Evolutionary conservation across 1,284 basidiomycete species (phyloP).

Genomic region (Chiua sp.): DNA sequence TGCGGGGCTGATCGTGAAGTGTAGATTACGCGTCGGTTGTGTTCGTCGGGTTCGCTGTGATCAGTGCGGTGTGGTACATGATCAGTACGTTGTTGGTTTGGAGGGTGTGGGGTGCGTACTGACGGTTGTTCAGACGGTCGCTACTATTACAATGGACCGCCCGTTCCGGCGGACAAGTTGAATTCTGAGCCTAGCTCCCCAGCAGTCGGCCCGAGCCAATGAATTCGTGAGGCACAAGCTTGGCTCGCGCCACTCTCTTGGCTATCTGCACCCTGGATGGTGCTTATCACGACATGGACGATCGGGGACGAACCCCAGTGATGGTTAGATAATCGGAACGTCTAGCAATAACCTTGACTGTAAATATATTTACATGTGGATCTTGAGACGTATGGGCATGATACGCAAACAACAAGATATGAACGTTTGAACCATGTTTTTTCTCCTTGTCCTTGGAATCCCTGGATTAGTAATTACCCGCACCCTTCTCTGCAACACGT

Average conservation of each 20-base stretch:
- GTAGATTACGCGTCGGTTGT: conserved; percentile 66
- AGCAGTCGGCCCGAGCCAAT: conserved; percentile 12
- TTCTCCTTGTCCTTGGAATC: background rate
- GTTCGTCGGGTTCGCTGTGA: conserved; percentile 59
- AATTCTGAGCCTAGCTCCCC: background rate
- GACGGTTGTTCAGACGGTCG: conserved; percentile 40
- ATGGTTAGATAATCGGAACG: background rate
- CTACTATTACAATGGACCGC: conserved; percentile 46
- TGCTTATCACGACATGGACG: too few species aligned
- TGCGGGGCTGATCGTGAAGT: conserved; percentile 2
- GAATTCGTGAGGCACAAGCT: background rate
- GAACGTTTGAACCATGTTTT: background rate
- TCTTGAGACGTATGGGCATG: background rate
- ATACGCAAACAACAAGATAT: background rate
- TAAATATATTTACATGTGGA: background rate
- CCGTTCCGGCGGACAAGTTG: conserved; percentile 24
- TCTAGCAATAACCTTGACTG: background rate
- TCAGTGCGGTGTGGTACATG: conserved; percentile 63
- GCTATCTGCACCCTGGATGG: too few species aligned
- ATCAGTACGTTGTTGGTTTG: conserved; percentile 45
- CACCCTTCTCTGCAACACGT: background rate
- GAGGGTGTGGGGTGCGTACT: background rate
- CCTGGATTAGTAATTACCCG: background rate
- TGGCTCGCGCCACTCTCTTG: too few species aligned
- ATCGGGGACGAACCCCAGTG: too few species aligned